These are phyloP conservation scores for Colletotrichum brevisporum DNA, from an alignment of 2,329 filamentous ascomycete genomes.

Conservation along the genomic window DNA sequence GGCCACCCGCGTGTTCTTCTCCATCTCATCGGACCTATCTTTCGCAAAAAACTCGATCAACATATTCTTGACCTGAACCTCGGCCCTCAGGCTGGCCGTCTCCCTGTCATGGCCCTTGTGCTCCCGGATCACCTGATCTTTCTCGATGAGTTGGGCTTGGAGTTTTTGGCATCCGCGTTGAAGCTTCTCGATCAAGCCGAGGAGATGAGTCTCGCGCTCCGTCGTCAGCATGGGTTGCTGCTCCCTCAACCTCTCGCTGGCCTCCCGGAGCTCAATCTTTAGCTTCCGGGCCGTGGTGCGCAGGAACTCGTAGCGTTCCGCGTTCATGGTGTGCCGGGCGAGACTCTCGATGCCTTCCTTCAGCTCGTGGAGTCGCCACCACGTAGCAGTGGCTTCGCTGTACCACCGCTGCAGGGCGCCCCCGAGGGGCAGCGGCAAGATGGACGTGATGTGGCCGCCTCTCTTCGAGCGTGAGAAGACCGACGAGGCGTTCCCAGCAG, in stretches of 20 bases:
- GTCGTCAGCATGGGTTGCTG: background rate
- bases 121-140: background rate
- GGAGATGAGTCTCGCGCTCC: background rate
- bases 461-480: background rate
- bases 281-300: slow-evolving; percentile 4
- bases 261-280: background rate
- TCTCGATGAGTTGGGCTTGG: background rate
- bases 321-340: background rate
- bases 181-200: background rate
- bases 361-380: background rate
- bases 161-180: background rate
- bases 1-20: background rate
- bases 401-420: background rate
- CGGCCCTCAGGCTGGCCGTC: background rate
- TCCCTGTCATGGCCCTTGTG: background rate
- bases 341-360: slow-evolving; percentile 7
- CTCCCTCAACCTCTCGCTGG: background rate
- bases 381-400: background rate
- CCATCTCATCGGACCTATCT: background rate
- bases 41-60: background rate
- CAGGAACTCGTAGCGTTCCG: background rate
- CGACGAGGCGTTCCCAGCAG: background rate
- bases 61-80: background rate
- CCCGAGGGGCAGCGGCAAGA: background rate
- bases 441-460: background rate